Evolutionary conservation across 176 grass and related monocot species (phyloP).

Genomic region (Avena atlantica): DNA sequence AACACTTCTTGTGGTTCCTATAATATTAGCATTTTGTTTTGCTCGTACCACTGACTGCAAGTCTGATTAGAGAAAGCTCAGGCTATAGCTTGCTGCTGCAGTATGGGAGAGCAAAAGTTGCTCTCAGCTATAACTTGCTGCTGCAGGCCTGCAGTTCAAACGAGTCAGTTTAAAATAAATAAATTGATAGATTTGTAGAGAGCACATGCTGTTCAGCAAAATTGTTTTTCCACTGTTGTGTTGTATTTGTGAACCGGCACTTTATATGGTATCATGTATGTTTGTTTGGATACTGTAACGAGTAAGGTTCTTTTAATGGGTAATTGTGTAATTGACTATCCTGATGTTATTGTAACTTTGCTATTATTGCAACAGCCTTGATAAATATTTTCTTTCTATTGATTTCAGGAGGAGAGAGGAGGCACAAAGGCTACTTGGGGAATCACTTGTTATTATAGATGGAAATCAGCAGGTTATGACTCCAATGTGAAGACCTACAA

Average conservation of each 20-base stretch:
- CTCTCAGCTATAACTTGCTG: not conserved
- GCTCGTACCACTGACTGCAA: not conserved
- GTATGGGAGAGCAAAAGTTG: not conserved
- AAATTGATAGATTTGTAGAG: too few species aligned
- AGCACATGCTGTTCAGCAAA: too few species aligned
- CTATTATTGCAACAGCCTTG: not conserved
- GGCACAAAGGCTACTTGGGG: conserved; percentile 76
- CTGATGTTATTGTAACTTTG: conserved; percentile 19
- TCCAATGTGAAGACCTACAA: conserved; percentile 1
- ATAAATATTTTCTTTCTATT: conserved; percentile 28
- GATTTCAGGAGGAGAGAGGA: conserved; percentile 88
- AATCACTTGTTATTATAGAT: conserved; percentile 75
- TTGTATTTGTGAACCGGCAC: not conserved
- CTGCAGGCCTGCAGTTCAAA: not conserved
- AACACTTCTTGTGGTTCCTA: not conserved
- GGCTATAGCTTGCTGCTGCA: not conserved
- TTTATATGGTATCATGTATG: not conserved
- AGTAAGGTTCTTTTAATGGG: not conserved
- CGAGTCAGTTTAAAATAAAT: not conserved
- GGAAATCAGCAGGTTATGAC: conserved; percentile 44
- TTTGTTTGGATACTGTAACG: conserved; percentile 12
- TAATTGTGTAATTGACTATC: not conserved
- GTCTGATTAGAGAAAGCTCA: too few species aligned
- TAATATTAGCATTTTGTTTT: not conserved
- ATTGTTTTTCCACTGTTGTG: not conserved